phyloP scores from a whole-genome alignment of 2,329 filamentous ascomycete species.

The Ampelomyces quisqualis region DNA sequence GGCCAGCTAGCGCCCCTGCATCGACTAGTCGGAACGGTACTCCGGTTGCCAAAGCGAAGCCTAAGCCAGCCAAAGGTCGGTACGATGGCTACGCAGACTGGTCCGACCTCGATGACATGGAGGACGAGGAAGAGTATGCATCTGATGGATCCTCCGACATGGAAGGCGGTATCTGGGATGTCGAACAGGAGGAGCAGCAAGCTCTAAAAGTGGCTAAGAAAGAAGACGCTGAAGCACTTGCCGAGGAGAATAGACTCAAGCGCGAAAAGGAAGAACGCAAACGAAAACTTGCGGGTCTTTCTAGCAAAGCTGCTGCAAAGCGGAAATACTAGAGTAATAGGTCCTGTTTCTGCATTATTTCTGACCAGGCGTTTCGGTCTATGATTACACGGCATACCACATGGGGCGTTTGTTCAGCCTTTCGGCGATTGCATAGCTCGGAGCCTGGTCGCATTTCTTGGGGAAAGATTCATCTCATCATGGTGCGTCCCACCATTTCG shows the following conservation, averaged over 20 bases:
- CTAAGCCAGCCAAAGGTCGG: constrained; percentile 35
- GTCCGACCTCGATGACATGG: constrained; percentile 46
- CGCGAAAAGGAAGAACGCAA: constrained; percentile 41
- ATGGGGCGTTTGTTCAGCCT: constrained; percentile 28
- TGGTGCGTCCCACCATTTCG: constrained; percentile 23
- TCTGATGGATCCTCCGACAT: constrained; percentile 73
- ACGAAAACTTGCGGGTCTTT: constrained; percentile 34
- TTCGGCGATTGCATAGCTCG: constrained; percentile 36
- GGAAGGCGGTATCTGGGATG: constrained; percentile 73
- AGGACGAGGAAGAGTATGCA: constrained; percentile 62
- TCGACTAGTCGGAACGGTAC: constrained; percentile 28
- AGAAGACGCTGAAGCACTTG: constrained; percentile 67
- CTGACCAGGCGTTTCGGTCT: constrained; percentile 27
- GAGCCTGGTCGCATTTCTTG: constrained; percentile 19
- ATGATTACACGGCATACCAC: constrained; percentile 34
- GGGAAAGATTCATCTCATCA: constrained; percentile 18
- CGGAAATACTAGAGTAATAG: constrained; percentile 26
- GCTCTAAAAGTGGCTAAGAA: constrained; percentile 63
- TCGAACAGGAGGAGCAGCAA: constrained; percentile 68
- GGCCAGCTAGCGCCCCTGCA: constrained; percentile 24
- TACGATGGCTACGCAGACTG: constrained; percentile 43
- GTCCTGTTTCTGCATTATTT: constrained; percentile 1
- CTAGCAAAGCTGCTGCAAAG: constrained; percentile 34
- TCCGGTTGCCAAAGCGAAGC: constrained; percentile 34
- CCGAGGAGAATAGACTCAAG: constrained; percentile 51